Percentiles rank a stretch among this genome's conserved stretches.
Conservation (phyloP, 73 alveolate genomes). For the Uronychia binucleata region DNA sequence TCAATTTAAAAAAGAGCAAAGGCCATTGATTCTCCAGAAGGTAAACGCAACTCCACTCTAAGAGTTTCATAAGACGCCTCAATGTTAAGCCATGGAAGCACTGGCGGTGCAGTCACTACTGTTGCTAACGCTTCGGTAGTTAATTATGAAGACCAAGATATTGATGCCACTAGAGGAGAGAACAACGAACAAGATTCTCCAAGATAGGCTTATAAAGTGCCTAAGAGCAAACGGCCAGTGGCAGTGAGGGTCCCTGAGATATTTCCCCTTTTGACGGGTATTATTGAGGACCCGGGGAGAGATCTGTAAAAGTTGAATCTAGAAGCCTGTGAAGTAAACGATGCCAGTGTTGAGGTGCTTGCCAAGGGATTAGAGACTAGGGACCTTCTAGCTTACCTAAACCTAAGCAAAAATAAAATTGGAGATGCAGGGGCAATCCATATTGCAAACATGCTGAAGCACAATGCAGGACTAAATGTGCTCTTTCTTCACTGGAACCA, state of each 20-base stretch:
- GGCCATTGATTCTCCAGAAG: slow-evolving; percentile 12
- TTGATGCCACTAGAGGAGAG: too few species aligned
- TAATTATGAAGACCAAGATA: too few species aligned
- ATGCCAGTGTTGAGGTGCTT: neutral
- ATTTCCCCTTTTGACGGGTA: neutral
- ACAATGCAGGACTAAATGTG: slow-evolving; percentile 6
- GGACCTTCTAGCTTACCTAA: neutral
- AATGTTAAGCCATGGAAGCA: slow-evolving; percentile 30
- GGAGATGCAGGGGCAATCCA: slow-evolving; percentile 15
- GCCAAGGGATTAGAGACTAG: neutral
- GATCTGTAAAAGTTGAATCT: slow-evolving; percentile 7
- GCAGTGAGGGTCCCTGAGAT: neutral
- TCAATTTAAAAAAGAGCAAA: neutral
- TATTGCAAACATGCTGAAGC: slow-evolving; percentile 4
- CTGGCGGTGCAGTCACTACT: slow-evolving; percentile 13
- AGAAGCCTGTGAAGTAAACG: neutral
- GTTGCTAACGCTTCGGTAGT: too few species aligned
- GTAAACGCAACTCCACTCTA: neutral
- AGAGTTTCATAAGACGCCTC: neutral
- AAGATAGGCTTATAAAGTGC: neutral
- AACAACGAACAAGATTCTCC: too few species aligned
- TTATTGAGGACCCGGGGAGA: neutral
- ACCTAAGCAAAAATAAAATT: slow-evolving; percentile 9
- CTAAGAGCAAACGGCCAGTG: neutral
- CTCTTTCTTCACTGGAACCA: slow-evolving; percentile 50